Evolutionary conservation across 208 protist genomes (phyloP).

Genomic region (Strigomonas culicis): DNA sequence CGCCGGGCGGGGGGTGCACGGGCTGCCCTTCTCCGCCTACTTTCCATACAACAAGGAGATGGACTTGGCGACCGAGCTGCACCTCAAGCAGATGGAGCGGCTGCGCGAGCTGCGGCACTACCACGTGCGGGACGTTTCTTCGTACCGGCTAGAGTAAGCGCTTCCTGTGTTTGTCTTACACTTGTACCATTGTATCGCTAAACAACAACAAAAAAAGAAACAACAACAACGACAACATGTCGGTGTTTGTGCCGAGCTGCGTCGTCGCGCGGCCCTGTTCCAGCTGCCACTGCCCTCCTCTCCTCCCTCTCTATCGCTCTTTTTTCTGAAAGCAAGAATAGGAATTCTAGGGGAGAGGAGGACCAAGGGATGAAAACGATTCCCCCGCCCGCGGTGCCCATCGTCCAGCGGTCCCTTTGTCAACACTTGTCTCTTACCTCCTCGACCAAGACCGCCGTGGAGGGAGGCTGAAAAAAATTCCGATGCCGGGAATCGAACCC

Average conservation of each 20-base stretch:
- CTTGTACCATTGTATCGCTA: neutral
- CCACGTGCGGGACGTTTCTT: neutral
- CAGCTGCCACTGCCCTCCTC: too few species aligned
- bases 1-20: neutral
- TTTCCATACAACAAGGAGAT: constrained; percentile 13
- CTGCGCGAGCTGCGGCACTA: constrained; percentile 1
- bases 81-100: constrained; percentile 12
- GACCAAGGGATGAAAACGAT: too few species aligned
- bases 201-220: neutral
- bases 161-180: neutral
- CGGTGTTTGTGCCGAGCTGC: too few species aligned
- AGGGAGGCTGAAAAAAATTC: constrained; percentile 11
- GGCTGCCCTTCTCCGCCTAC: neutral
- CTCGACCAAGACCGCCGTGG: too few species aligned
- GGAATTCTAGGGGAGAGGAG: too few species aligned
- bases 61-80: constrained; percentile 16
- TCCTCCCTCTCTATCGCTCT: too few species aligned
- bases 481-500: constrained; percentile 79
- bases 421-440: too few species aligned
- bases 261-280: too few species aligned
- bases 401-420: too few species aligned
- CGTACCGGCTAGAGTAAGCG: neutral
- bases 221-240: neutral
- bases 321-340: too few species aligned
- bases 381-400: too few species aligned